phyloP scores from a whole-genome alignment of 2,329 filamentous ascomycete species.

The Metarhizium brunneum region DNA sequence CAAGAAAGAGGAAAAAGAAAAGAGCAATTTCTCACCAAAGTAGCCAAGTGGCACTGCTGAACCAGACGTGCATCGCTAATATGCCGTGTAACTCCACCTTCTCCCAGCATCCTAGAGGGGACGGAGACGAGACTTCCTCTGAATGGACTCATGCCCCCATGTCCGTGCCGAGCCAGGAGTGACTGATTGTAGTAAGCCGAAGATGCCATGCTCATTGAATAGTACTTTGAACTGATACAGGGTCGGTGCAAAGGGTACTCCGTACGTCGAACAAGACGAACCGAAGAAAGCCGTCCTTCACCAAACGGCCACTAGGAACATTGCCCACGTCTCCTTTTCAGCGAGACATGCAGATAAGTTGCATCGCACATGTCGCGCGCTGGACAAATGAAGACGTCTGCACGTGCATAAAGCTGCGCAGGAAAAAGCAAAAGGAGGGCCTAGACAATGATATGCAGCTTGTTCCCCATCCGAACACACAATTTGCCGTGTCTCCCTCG shows the following conservation, averaged over 20 bases:
- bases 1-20: neutral
- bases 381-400: neutral
- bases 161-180: too few relatives aligned
- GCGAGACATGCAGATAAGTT: neutral
- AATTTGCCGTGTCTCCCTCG: neutral
- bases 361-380: neutral
- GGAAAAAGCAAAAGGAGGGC: neutral
- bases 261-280: too few relatives aligned
- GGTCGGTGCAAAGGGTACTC: too few relatives aligned
- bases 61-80: neutral
- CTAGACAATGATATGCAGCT: neutral
- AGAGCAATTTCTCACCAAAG: neutral
- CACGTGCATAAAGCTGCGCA: neutral
- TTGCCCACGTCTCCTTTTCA: neutral
- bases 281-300: too few relatives aligned
- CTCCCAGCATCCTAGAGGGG: too few relatives aligned
- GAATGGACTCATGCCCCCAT: too few relatives aligned
- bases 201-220: neutral
- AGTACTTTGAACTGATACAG: too few relatives aligned
- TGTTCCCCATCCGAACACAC: neutral
- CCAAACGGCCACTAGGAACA: too few relatives aligned
- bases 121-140: too few relatives aligned
- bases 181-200: too few relatives aligned
- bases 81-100: neutral
- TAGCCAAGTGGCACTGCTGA: neutral